Conservation (phyloP, 805 yeast species). For the Hyphopichia homilentoma region DNA sequence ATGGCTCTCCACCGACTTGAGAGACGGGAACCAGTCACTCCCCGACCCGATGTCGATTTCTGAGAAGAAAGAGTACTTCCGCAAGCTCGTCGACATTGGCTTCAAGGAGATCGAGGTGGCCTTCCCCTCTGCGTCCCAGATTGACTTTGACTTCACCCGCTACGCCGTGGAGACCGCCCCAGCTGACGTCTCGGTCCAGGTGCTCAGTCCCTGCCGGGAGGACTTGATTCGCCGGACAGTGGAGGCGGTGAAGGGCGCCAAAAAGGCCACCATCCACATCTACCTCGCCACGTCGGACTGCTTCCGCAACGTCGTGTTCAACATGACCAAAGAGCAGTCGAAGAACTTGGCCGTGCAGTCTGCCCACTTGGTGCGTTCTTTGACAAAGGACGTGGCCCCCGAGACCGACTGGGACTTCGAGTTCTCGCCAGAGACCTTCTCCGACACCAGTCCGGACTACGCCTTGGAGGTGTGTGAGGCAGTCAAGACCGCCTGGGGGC, state of each 20-base stretch:
- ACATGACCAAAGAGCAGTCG: slow-evolving; percentile 56
- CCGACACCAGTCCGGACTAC: slow-evolving; percentile 64
- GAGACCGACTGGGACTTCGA: slow-evolving; percentile 71
- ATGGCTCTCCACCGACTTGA: slow-evolving; percentile 78
- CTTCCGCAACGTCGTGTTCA: slow-evolving; percentile 70
- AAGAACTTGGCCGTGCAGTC: slow-evolving; percentile 59
- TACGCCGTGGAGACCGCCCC: slow-evolving; percentile 73
- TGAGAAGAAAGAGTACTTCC: slow-evolving; percentile 71
- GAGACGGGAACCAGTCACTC: slow-evolving; percentile 82
- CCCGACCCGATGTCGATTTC: slow-evolving; percentile 84
- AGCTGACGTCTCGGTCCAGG: slow-evolving; percentile 73
- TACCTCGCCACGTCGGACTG: slow-evolving; percentile 75
- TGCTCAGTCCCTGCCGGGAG: slow-evolving; percentile 72
- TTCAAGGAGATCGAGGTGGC: slow-evolving; percentile 83
- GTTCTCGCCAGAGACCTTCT: slow-evolving; percentile 78
- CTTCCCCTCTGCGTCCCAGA: slow-evolving; percentile 76
- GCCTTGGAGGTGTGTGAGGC: slow-evolving; percentile 68
- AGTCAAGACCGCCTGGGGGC: slow-evolving; percentile 72
- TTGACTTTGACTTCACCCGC: slow-evolving; percentile 77
- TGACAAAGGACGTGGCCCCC: slow-evolving; percentile 58
- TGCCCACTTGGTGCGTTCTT: slow-evolving; percentile 55
- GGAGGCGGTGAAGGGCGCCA: slow-evolving; percentile 70
- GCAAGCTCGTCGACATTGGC: slow-evolving; percentile 66
- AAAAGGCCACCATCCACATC: slow-evolving; percentile 70
- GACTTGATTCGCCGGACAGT: slow-evolving; percentile 68